phyloP scores from a whole-genome alignment of 495 filamentous ascomycete species.

The Tricharina praecox region DNA sequence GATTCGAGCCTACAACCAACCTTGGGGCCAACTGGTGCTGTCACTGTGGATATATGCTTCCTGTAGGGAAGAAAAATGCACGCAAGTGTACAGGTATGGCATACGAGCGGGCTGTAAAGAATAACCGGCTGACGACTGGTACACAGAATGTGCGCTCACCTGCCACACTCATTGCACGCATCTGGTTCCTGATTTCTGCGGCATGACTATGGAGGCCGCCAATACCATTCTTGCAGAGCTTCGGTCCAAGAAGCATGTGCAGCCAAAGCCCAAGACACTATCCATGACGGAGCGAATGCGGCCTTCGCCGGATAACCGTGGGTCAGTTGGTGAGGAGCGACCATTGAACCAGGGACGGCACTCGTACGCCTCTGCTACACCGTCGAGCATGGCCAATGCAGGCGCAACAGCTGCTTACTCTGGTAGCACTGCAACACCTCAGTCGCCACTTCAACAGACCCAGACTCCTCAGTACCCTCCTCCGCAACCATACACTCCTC shows the following conservation, averaged over 20 bases:
- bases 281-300: conserved; percentile 3
- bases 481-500: conserved; percentile 12
- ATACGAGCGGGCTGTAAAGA: conserved; percentile 1
- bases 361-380: neutral
- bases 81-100: conserved; percentile 71
- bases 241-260: conserved; percentile 1
- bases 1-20: conserved; percentile 85
- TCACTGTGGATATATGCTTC: conserved; percentile 95
- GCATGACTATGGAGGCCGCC: conserved; percentile 95
- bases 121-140: conserved; percentile 14
- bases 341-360: neutral
- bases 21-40: conserved; percentile 99
- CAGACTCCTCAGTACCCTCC: conserved; percentile 14
- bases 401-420: conserved; percentile 18
- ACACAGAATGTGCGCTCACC: conserved; percentile 81
- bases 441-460: conserved; percentile 17
- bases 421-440: neutral
- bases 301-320: neutral
- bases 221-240: conserved; percentile 32
- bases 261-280: neutral
- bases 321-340: neutral
- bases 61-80: conserved; percentile 83
- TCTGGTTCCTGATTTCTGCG: conserved; percentile 96
- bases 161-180: conserved; percentile 83
- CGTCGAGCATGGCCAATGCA: neutral